Evolutionary conservation across 257 asterid species (phyloP).

Genomic region (Voacanga thouarsii): DNA sequence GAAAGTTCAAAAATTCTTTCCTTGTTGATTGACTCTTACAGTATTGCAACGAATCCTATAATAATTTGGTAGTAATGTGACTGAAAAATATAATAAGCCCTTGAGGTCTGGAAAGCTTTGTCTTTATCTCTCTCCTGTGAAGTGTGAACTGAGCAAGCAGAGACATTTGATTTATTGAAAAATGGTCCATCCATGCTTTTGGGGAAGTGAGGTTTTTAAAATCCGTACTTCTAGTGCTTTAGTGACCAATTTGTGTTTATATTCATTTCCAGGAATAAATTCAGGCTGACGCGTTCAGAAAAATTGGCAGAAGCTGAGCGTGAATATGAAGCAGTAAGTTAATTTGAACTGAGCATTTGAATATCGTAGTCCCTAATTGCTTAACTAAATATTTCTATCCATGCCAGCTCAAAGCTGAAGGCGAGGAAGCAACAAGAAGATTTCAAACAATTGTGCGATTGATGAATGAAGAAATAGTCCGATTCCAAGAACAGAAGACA

Average conservation of each 20-base stretch:
- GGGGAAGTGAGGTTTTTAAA: neutral
- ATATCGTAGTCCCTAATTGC: conserved; percentile 6
- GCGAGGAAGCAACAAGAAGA: conserved; percentile 69
- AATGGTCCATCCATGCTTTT: neutral
- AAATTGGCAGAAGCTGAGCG: conserved; percentile 77
- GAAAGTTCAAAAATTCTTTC: neutral
- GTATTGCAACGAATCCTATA: neutral
- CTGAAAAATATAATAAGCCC: neutral
- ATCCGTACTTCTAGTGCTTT: neutral
- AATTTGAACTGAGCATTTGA: neutral
- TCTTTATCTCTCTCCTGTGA: neutral
- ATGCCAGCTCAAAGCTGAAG: conserved; percentile 34
- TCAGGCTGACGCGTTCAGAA: conserved; percentile 76
- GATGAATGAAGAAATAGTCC: conserved; percentile 82
- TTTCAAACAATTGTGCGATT: conserved; percentile 67
- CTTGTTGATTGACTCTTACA: neutral
- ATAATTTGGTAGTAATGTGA: neutral
- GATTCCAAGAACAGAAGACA: conserved; percentile 92
- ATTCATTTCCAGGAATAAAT: conserved; percentile 70
- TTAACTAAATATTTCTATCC: conserved; percentile 11
- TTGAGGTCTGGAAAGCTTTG: neutral
- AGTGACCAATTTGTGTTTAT: conserved; percentile 9
- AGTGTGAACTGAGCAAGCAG: neutral
- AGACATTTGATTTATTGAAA: neutral
- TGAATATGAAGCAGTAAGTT: conserved; percentile 83